Percentiles rank a stretch among this genome's conserved stretches.
These are phyloP conservation scores for Chaetomium sp. DNA, from an alignment of 2,329 filamentous ascomycete genomes.

Conservation along the genomic window DNA sequence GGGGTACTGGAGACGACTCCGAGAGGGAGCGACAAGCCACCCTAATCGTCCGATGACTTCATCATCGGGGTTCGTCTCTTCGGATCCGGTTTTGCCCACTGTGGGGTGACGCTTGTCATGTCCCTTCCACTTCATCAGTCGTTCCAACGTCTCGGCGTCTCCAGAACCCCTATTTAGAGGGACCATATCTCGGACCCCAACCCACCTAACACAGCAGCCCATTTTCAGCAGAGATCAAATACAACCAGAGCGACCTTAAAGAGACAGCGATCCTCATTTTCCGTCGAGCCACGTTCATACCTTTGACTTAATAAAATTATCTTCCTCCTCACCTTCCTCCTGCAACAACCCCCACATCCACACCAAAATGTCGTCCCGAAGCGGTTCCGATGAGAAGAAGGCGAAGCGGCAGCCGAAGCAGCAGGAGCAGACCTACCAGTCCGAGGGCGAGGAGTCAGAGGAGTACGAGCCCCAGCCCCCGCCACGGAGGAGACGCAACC, in stretches of 20 bases:
- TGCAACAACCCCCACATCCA: neutral
- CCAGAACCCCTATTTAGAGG: slow-evolving; percentile 7
- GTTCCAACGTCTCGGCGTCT: slow-evolving; percentile 5
- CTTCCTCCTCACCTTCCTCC: neutral
- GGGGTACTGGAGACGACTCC: neutral
- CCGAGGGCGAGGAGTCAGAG: slow-evolving; percentile 32
- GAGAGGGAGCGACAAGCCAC: neutral
- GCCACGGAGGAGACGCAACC: slow-evolving; percentile 26
- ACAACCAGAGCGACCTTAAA: no score
- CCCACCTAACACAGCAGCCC: neutral
- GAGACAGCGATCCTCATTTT: no score
- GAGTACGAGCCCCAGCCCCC: slow-evolving; percentile 24
- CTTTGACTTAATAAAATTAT: neutral
- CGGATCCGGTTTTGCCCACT: slow-evolving; percentile 16
- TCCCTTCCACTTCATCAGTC: no score
- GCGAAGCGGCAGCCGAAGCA: slow-evolving; percentile 27
- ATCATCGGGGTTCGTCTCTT: slow-evolving; percentile 12
- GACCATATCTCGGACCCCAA: slow-evolving; percentile 1
- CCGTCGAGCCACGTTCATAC: no score
- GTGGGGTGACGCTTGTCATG: neutral
- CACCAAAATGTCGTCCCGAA: slow-evolving; percentile 25
- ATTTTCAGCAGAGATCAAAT: no score
- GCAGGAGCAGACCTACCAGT: slow-evolving; percentile 30
- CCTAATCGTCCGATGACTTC: slow-evolving; percentile 24
- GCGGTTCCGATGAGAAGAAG: slow-evolving; percentile 27